Evolutionary conservation across 2,329 filamentous ascomycete species (phyloP).

Genomic region (Aureobasidium sp.): DNA sequence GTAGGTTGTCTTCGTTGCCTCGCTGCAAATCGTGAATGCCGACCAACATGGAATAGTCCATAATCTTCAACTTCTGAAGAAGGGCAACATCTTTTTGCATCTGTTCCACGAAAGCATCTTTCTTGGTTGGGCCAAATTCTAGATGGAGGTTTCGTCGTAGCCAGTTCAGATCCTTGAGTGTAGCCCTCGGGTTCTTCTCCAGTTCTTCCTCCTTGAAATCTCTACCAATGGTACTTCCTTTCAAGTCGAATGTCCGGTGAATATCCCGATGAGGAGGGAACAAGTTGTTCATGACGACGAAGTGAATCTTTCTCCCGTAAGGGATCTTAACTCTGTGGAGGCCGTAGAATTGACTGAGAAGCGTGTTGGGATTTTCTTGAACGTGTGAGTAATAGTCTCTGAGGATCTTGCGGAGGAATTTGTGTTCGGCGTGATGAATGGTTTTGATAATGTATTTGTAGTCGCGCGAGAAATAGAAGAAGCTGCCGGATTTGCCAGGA

Average conservation of each 20-base stretch:
- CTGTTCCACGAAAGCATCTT: conserved; percentile 80
- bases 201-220: conserved; percentile 86
- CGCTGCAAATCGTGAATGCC: conserved; percentile 86
- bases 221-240: conserved; percentile 89
- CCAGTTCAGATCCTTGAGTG: conserved; percentile 96
- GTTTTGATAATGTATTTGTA: conserved; percentile 99
- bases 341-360: conserved; percentile 96
- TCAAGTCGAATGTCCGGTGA: conserved; percentile 92
- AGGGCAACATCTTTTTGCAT: conserved; percentile 80
- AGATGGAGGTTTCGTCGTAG: conserved; percentile 75
- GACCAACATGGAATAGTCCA: conserved; percentile 95
- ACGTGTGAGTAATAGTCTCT: conserved; percentile 94
- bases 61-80: conserved; percentile 83
- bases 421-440: conserved; percentile 91
- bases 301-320: conserved; percentile 96
- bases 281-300: conserved; percentile 99
- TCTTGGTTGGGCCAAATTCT: conserved; percentile 84
- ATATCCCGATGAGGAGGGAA: conserved; percentile 97
- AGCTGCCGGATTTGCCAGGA: conserved; percentile 95
- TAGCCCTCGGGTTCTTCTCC: conserved; percentile 82
- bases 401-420: conserved; percentile 74
- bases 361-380: conserved; percentile 85
- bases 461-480: conserved; percentile 98
- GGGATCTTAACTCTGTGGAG: conserved; percentile 97
- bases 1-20: conserved; percentile 92